phyloP scores from a whole-genome alignment of 768 basidiomycete genomes.

The Tricholoma furcatifolium region DNA sequence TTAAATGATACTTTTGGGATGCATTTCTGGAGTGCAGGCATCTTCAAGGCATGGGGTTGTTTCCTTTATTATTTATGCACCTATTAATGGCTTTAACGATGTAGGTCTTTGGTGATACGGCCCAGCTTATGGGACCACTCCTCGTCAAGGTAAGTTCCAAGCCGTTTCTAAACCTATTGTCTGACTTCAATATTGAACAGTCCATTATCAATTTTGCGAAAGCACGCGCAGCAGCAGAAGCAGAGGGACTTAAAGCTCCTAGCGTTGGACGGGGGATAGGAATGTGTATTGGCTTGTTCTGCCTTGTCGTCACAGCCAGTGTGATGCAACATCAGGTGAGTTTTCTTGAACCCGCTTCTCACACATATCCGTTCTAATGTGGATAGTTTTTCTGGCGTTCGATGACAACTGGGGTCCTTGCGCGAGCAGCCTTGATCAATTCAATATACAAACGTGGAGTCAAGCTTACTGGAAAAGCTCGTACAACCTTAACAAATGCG shows the following conservation, averaged over 20 bases:
- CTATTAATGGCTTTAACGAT: neutral
- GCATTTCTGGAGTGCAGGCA: slow-evolving; percentile 63
- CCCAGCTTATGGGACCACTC: slow-evolving; percentile 62
- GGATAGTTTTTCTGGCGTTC: slow-evolving; percentile 68
- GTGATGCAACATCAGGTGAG: slow-evolving; percentile 62
- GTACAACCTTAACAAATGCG: slow-evolving; percentile 60
- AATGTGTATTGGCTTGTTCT: slow-evolving; percentile 56
- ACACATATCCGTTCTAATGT: neutral
- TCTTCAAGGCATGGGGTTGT: slow-evolving; percentile 45
- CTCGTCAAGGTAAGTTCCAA: slow-evolving; percentile 46
- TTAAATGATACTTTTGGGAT: slow-evolving; percentile 58
- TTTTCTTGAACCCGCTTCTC: neutral
- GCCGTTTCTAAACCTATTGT: neutral
- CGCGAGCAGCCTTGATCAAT: slow-evolving; percentile 64
- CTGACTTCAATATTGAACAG: slow-evolving; percentile 23
- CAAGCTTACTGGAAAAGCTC: slow-evolving; percentile 61
- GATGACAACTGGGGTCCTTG: slow-evolving; percentile 64
- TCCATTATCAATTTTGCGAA: slow-evolving; percentile 63
- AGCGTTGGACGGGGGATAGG: slow-evolving; percentile 55
- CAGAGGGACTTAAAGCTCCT: slow-evolving; percentile 31
- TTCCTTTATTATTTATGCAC: neutral
- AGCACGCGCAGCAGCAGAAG: slow-evolving; percentile 38
- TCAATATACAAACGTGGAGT: slow-evolving; percentile 72
- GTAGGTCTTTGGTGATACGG: slow-evolving; percentile 59
- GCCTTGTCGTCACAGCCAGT: slow-evolving; percentile 47